These are phyloP conservation scores for Graphilbum fragrans DNA, from an alignment of 2,329 filamentous ascomycete genomes.

Conservation along the genomic window DNA sequence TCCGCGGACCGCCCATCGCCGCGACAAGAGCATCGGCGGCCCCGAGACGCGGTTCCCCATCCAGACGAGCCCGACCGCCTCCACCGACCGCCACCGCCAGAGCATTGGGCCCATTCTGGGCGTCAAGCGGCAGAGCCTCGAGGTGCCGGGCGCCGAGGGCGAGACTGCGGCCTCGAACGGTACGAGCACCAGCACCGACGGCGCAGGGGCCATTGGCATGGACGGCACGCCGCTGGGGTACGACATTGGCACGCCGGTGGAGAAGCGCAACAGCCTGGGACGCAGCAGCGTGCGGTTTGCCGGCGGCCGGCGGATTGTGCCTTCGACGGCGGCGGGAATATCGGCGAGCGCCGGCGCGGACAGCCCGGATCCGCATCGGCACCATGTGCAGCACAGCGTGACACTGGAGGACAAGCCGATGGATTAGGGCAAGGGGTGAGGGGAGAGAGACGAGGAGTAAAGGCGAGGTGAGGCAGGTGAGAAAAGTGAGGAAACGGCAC, in stretches of 20 bases:
- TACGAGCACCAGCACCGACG: constrained; percentile 12
- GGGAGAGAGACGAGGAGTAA: not conserved
- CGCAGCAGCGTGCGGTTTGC: constrained; percentile 40
- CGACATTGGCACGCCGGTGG: constrained; percentile 19
- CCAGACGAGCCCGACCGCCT: constrained; percentile 50
- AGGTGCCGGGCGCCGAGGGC: constrained; percentile 54
- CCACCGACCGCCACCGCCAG: constrained; percentile 33
- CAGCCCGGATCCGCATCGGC: not conserved
- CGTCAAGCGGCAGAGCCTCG: constrained; percentile 58
- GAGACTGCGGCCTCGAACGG: constrained; percentile 18
- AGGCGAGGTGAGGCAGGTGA: no score
- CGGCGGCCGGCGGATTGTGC: constrained; percentile 35
- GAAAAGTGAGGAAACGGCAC: no score
- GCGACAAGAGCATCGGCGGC: constrained; percentile 66
- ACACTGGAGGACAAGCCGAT: constrained; percentile 66
- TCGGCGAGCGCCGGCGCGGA: constrained; percentile 3
- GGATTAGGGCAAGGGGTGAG: constrained; percentile 28
- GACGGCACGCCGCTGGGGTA: constrained; percentile 15
- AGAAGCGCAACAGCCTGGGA: constrained; percentile 54
- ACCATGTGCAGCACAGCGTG: constrained; percentile 34
- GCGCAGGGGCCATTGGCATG: constrained; percentile 7
- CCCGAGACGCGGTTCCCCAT: constrained; percentile 79
- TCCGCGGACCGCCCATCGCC: constrained; percentile 44
- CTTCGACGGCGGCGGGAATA: constrained; percentile 19
- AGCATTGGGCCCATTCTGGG: constrained; percentile 37